Percentiles rank a stretch among this genome's conserved stretches.
Evolutionary conservation across 441 rosid species (phyloP).

Genomic region (Metrosideros polymorpha): DNA sequence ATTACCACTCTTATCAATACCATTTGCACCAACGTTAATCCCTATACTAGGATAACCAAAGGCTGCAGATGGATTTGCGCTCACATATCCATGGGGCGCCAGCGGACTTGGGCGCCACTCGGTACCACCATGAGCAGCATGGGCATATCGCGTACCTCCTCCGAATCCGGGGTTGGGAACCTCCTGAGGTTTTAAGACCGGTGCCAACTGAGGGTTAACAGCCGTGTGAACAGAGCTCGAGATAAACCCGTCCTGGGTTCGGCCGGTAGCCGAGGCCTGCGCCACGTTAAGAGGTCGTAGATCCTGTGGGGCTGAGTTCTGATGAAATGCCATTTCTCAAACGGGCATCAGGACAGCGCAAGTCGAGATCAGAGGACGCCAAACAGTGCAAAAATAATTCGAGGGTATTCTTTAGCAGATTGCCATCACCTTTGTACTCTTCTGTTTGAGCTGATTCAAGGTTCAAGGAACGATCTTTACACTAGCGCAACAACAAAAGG

Average conservation of each 20-base stretch:
- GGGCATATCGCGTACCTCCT: constrained; percentile 26
- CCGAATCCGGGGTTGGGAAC: constrained; percentile 33
- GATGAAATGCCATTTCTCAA: constrained; percentile 53
- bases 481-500: neutral
- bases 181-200: constrained; percentile 29
- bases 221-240: constrained; percentile 14
- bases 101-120: constrained; percentile 28
- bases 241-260: constrained; percentile 19
- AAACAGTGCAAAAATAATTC: neutral
- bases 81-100: constrained; percentile 22
- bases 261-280: constrained; percentile 11
- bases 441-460: neutral
- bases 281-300: constrained; percentile 27
- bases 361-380: neutral
- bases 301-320: constrained; percentile 30
- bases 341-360: neutral
- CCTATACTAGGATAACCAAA: neutral
- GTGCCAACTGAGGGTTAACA: constrained; percentile 19
- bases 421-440: constrained; percentile 12
- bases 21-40: neutral
- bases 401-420: neutral
- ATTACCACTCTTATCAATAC: neutral
- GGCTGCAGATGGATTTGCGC: constrained; percentile 24
- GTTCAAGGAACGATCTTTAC: neutral
- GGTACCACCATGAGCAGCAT: constrained; percentile 16